A percentile compares a stretch with the other conserved stretches of the same genome.
Conservation (phyloP, 148 eudicot species). For the Linanthus parryae region DNA sequence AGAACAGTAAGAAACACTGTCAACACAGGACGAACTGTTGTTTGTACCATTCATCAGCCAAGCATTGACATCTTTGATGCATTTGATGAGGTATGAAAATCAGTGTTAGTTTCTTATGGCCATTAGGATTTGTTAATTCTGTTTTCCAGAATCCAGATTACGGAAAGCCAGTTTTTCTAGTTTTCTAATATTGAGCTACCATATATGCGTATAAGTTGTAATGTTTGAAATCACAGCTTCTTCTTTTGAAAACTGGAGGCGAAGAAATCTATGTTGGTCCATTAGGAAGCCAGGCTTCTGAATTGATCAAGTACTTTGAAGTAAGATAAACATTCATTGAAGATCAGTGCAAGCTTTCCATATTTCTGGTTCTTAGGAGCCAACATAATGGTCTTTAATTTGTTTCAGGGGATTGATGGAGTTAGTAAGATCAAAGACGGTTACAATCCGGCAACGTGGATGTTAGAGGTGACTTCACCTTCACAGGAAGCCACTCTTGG, state of each 20-base stretch:
- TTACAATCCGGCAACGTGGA: constrained; percentile 73
- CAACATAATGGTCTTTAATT: not conserved
- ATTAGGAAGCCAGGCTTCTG: constrained; percentile 45
- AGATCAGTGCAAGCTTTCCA: not conserved
- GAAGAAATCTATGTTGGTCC: constrained; percentile 61
- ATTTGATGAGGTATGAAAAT: constrained; percentile 9
- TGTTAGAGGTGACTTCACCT: constrained; percentile 58
- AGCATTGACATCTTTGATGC: constrained; percentile 12
- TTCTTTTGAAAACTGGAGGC: constrained; percentile 59
- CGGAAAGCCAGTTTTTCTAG: not conserved
- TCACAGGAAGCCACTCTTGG: constrained; percentile 47
- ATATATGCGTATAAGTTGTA: not conserved
- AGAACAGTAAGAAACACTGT: constrained; percentile 16
- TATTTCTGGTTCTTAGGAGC: not conserved
- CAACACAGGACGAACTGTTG: constrained; percentile 18
- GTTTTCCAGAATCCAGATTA: too few relatives aligned
- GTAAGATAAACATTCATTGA: constrained; percentile 15
- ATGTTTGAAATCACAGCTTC: constrained; percentile 28
- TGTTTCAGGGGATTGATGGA: constrained; percentile 36
- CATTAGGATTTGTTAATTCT: not conserved
- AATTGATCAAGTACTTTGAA: constrained; percentile 58
- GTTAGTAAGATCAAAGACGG: constrained; percentile 60
- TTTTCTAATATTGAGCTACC: not conserved
- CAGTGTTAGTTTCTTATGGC: too few relatives aligned
- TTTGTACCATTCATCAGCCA: constrained; percentile 65